These are phyloP conservation scores for Suillus cothurnatus DNA, from an alignment of 768 basidiomycete genomes.

Conservation along the genomic window DNA sequence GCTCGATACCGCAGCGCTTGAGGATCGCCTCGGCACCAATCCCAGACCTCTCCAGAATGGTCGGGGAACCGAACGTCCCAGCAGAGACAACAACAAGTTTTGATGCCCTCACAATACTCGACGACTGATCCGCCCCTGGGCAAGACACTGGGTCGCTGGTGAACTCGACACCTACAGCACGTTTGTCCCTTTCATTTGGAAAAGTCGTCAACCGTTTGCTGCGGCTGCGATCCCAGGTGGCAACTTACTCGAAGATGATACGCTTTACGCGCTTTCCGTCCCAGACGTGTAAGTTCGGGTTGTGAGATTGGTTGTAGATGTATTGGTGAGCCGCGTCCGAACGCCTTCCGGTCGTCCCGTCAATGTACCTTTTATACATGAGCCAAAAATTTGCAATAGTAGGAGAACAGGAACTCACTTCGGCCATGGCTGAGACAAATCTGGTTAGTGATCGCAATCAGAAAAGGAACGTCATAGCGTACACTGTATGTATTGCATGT, in stretches of 20 bases:
- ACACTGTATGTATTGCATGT: conserved; percentile 51
- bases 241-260: conserved; percentile 49
- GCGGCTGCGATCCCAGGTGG: background rate
- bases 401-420: conserved; percentile 38
- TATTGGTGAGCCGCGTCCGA: conserved; percentile 58
- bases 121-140: conserved; percentile 26
- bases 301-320: conserved; percentile 48
- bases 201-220: background rate
- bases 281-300: conserved; percentile 45
- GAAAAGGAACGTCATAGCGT: conserved; percentile 16
- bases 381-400: too few relatives aligned
- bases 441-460: background rate
- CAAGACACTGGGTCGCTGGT: conserved; percentile 32
- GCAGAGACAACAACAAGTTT: conserved; percentile 51
- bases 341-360: conserved; percentile 50
- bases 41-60: conserved; percentile 64
- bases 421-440: conserved; percentile 49
- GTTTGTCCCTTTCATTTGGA: conserved; percentile 22
- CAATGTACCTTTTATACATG: conserved; percentile 50
- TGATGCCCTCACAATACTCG: conserved; percentile 37
- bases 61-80: conserved; percentile 57
- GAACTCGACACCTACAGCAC: conserved; percentile 54
- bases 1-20: conserved; percentile 46
- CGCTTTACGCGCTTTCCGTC: conserved; percentile 45
- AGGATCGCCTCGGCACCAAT: conserved; percentile 60